Base-by-base conservation (phyloP, 768 basidiomycete species). In the Lactifluus pinguis region DNA sequence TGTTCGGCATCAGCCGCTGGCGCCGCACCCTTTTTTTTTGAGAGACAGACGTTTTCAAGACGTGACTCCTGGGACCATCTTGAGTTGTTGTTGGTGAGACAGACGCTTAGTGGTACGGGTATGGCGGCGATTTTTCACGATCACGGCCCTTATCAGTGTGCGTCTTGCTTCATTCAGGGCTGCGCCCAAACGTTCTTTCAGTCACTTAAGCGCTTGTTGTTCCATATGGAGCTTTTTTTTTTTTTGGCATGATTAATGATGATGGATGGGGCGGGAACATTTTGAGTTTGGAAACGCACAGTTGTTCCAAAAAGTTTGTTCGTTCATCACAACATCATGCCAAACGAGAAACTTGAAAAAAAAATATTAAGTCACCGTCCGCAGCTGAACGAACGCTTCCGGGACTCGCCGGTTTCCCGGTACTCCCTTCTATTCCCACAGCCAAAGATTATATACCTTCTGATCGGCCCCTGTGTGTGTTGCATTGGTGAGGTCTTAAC, bases 311-410 rank as follows among this genome's bases (percentile, higher is more conserved):
- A 41, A 47, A 6, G 53, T 63, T 47, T 32, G 53, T 63, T 53
- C 61, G 32, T 61, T 57, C 64, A 65, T 65, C 61, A 65, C 42
- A 47, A 62, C 56, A 65, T 62, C 64, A 59, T 39, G 49, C 48
- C 63, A 62, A 54, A 64, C 39, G 47, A 64, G 41, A 57, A 29
- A 32, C 45, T 44, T 25, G 25, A 50, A 52, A 51, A 42, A n/a
- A n/a, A n/a, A n/a, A n/a, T n/a, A n/a, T n/a, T 57, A 42, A 34
- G 6, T 21, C 34, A 53, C 10, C 49, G 25, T 42, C 34, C 49
- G 56, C 58, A 60, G n/a, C n/a, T n/a, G n/a, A n/a, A n/a, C 21
- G 63, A 25, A 55, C 11, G 14, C 41, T 42, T 53, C 38, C 21
- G 17, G 41, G n/a, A n/a, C n/a, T n/a, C n/a, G 25, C 38, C 56